Percentiles rank a stretch among this genome's conserved stretches.
Evolutionary conservation across 1,284 basidiomycete species (phyloP).

Genomic region (Malassezia brasiliensis): DNA sequence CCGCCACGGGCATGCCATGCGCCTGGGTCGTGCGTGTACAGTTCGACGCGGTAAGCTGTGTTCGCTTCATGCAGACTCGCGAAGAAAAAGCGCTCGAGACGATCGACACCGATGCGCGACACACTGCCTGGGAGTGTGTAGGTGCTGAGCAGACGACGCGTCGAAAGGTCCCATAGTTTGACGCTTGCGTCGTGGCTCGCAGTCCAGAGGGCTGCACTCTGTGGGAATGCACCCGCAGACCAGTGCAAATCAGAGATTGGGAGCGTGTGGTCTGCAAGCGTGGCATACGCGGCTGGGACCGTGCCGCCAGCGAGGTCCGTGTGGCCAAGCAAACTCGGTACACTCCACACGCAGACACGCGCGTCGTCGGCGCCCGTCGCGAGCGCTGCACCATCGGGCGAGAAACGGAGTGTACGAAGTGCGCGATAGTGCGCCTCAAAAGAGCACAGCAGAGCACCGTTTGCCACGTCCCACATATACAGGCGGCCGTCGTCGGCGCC

Average conservation of each 20-base stretch:
- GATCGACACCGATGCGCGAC: conserved; percentile 63
- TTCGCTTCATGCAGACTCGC: conserved; percentile 53
- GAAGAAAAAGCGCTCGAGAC: conserved; percentile 76
- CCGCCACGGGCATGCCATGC: conserved; percentile 6
- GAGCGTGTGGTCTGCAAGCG: conserved; percentile 80
- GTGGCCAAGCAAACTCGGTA: conserved; percentile 60
- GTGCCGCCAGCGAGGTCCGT: conserved; percentile 24
- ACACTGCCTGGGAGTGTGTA: conserved; percentile 68
- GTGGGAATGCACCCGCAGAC: conserved; percentile 67
- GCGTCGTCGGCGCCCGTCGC: conserved; percentile 83
- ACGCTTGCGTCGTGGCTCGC: conserved; percentile 80
- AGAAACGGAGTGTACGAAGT: conserved; percentile 71
- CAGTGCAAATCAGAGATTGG: conserved; percentile 72
- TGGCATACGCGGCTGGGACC: conserved; percentile 54
- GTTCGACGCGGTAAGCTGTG: conserved; percentile 62
- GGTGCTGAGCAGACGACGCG: conserved; percentile 68
- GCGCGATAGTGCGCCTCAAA: conserved; percentile 93
- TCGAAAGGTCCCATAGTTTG: conserved; percentile 79
- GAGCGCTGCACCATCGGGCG: conserved; percentile 66
- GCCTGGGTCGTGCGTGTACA: conserved; percentile 54
- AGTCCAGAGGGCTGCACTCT: conserved; percentile 63
- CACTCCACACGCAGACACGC: conserved; percentile 74
- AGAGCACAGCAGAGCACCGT: conserved; percentile 74
- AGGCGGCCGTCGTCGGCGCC: conserved; percentile 79
- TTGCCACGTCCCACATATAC: conserved; percentile 89